These are phyloP conservation scores for Viola pubescens DNA, from an alignment of 441 rosid genomes.

Conservation along the genomic window DNA sequence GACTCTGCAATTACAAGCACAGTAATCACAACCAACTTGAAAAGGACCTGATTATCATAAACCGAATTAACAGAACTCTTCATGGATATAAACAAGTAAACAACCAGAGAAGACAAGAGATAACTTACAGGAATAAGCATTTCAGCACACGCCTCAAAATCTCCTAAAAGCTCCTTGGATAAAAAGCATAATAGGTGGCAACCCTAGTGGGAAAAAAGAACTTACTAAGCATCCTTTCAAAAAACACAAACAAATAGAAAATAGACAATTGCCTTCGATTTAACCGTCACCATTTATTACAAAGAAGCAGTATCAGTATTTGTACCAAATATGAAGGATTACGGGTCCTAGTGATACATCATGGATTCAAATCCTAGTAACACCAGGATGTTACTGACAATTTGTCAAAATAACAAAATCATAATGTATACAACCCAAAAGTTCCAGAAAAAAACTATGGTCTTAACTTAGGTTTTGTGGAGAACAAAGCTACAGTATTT, in stretches of 20 bases:
- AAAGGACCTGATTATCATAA: constrained; percentile 82
- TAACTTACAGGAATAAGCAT: constrained; percentile 77
- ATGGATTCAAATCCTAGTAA: no score
- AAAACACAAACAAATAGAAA: not conserved
- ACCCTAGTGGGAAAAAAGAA: constrained; percentile 34
- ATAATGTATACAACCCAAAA: no score
- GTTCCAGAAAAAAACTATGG: no score
- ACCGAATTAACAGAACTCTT: constrained; percentile 24
- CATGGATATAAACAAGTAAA: constrained; percentile 4
- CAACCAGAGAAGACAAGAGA: not conserved
- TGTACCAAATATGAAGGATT: no score
- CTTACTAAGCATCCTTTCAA: no score
- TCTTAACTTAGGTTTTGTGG: no score
- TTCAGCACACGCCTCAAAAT: constrained; percentile 94
- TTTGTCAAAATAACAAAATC: no score
- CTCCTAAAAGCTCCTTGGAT: constrained; percentile 92
- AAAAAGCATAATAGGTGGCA: constrained; percentile 90
- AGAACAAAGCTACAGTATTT: no score
- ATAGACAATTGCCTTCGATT: not conserved
- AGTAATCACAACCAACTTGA: constrained; percentile 99
- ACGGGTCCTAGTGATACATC: no score
- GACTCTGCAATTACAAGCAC: constrained; percentile 99
- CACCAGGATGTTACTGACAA: no score
- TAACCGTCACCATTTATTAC: no score
- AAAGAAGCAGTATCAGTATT: no score